These are phyloP conservation scores for Penicillium sumatraense DNA, from an alignment of 2,329 filamentous ascomycete species.

Conservation along the genomic window DNA sequence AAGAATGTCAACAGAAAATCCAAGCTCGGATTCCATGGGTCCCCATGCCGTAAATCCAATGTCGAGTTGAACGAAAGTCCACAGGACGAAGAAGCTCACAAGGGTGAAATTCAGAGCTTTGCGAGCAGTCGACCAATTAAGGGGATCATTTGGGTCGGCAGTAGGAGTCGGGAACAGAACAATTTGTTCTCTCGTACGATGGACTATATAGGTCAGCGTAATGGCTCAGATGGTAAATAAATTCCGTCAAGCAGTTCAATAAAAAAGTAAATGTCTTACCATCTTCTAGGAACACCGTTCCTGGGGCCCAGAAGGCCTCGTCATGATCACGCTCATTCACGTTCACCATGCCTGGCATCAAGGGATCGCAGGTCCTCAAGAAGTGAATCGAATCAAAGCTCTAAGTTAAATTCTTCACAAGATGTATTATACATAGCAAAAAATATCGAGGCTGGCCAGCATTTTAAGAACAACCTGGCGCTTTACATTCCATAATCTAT, in stretches of 20 bases:
- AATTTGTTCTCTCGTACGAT: constrained; percentile 17
- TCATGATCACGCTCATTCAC: constrained; percentile 11
- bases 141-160: constrained; percentile 31
- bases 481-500: background rate
- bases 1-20: constrained; percentile 44
- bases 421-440: too few species aligned
- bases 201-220: constrained; percentile 3
- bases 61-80: constrained; percentile 39
- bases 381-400: too few species aligned
- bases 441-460: background rate
- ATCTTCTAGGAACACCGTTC: constrained; percentile 26
- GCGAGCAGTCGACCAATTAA: constrained; percentile 30
- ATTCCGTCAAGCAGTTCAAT: background rate
- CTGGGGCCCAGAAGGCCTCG: constrained; percentile 24
- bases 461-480: background rate
- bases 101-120: constrained; percentile 32
- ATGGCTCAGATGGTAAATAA: background rate
- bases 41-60: constrained; percentile 50
- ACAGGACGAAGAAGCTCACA: constrained; percentile 31
- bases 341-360: constrained; percentile 12
- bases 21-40: constrained; percentile 47
- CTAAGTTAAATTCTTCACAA: background rate
- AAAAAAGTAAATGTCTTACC: constrained; percentile 9
- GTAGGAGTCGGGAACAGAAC: constrained; percentile 29
- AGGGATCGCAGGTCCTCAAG: background rate